These are phyloP conservation scores for Platanthera zijinensis DNA, from an alignment of 106 monocot genomes.

Conservation along the genomic window DNA sequence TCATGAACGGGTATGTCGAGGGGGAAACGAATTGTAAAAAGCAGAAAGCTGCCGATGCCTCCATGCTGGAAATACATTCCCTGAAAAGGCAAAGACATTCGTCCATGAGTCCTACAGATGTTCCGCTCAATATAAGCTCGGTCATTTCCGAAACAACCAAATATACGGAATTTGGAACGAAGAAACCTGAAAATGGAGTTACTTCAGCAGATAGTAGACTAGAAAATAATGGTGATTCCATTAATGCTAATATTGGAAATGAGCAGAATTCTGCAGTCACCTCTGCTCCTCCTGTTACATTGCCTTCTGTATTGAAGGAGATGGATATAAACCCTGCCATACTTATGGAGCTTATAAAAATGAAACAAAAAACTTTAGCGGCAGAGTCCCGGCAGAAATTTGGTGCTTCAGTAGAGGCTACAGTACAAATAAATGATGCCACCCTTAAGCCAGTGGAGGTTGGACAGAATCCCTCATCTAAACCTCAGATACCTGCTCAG, in stretches of 20 bases:
- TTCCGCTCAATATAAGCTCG: conserved; percentile 8
- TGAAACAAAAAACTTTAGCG: conserved; percentile 50
- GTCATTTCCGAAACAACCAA: conserved; percentile 9
- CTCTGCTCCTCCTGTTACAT: conserved; percentile 22
- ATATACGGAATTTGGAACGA: conserved; percentile 12
- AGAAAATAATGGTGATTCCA: conserved; percentile 10
- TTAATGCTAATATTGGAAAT: conserved; percentile 7
- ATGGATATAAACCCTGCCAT: conserved; percentile 69
- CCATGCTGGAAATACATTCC: conserved; percentile 13
- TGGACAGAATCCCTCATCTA: conserved; percentile 16
- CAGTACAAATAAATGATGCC: conserved; percentile 7
- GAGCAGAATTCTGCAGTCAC: conserved; percentile 9
- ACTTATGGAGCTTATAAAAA: conserved; percentile 53
- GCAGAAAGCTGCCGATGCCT: conserved; percentile 35
- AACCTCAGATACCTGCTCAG: conserved; percentile 16
- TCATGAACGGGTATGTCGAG: conserved; percentile 14
- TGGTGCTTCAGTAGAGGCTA: conserved; percentile 10
- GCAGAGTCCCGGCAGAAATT: conserved; percentile 36
- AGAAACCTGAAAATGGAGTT: conserved; percentile 21
- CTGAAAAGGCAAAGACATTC: conserved; percentile 60
- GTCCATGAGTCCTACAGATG: conserved; percentile 8
- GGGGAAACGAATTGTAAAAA: conserved; percentile 34
- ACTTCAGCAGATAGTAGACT: conserved; percentile 8
- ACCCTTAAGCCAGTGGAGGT: conserved; percentile 8
- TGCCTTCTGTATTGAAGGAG: conserved; percentile 57